phyloP scores from a whole-genome alignment of 2,329 filamentous ascomycete species.

The Dothistroma pini region DNA sequence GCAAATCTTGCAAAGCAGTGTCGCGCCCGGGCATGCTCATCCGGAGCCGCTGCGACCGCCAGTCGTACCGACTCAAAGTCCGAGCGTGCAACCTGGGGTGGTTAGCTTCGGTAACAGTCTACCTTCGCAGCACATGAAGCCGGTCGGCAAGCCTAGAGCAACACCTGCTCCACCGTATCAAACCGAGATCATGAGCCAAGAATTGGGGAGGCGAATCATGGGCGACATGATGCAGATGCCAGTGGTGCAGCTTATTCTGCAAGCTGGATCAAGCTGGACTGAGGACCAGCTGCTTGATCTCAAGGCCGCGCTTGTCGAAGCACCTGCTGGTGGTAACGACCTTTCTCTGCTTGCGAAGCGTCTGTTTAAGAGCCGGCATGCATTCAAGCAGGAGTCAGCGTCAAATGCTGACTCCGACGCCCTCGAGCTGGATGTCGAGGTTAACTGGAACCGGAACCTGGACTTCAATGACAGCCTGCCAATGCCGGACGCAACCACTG shows the following conservation, averaged over 20 bases:
- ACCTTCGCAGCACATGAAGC: slow-evolving; percentile 1
- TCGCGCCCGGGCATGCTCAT: neutral
- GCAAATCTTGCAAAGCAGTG: neutral
- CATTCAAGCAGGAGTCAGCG: neutral
- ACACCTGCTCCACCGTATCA: neutral
- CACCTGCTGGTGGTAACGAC: neutral
- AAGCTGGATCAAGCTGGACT: neutral
- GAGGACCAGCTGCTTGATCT: slow-evolving; percentile 2
- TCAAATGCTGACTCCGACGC: neutral
- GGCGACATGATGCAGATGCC: neutral
- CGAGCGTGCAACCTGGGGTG: neutral
- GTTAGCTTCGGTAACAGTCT: slow-evolving; percentile 1
- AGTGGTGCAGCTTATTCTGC: neutral
- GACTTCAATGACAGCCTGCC: slow-evolving; percentile 10
- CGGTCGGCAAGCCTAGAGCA: neutral
- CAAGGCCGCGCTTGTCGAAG: neutral
- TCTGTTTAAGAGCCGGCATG: neutral
- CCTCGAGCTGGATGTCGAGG: slow-evolving; percentile 9
- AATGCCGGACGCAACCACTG: slow-evolving; percentile 2
- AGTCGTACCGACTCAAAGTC: neutral
- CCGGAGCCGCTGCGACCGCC: neutral
- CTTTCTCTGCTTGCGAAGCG: neutral
- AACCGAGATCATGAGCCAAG: neutral
- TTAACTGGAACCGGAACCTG: slow-evolving; percentile 12
- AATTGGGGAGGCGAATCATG: neutral